Percentiles rank a stretch among this genome's conserved stretches.
Conservation (phyloP, 345 rosid species). For the Gossypium australe region DNA sequence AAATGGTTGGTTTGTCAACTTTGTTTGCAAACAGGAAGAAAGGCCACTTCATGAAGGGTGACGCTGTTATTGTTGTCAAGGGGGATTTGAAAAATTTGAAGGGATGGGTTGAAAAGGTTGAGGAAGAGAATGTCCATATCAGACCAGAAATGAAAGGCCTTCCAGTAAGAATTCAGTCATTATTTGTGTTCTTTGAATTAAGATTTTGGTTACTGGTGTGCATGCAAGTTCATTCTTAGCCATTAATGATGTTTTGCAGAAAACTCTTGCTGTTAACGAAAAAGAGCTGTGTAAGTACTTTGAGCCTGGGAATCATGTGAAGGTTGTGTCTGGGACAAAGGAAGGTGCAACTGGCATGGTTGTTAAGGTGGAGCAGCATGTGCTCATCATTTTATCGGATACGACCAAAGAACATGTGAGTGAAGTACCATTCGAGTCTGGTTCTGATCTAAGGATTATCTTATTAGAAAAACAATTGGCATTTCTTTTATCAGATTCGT, state of each 20-base stretch:
- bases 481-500: constrained; percentile 52
- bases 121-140: constrained; percentile 87
- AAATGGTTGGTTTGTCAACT: constrained; percentile 71
- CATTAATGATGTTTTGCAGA: constrained; percentile 38
- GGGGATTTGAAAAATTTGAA: constrained; percentile 90
- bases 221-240: not conserved
- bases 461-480: not conserved
- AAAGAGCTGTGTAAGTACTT: constrained; percentile 94
- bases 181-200: not conserved
- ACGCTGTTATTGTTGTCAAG: constrained; percentile 86
- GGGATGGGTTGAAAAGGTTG: constrained; percentile 99
- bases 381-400: constrained; percentile 79
- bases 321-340: constrained; percentile 91
- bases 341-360: constrained; percentile 98
- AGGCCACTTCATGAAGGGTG: constrained; percentile 98
- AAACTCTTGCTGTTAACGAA: constrained; percentile 78
- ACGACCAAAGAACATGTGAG: constrained; percentile 96
- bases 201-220: constrained; percentile 1
- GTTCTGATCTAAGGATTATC: constrained; percentile 1
- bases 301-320: constrained; percentile 96
- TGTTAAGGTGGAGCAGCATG: constrained; percentile 93
- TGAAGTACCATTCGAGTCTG: not conserved
- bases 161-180: constrained; percentile 56
- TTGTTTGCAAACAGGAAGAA: constrained; percentile 88
- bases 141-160: constrained; percentile 88